Conservation (phyloP, 2,329 filamentous ascomycete genomes). For the Colletotrichum godetiae region DNA sequence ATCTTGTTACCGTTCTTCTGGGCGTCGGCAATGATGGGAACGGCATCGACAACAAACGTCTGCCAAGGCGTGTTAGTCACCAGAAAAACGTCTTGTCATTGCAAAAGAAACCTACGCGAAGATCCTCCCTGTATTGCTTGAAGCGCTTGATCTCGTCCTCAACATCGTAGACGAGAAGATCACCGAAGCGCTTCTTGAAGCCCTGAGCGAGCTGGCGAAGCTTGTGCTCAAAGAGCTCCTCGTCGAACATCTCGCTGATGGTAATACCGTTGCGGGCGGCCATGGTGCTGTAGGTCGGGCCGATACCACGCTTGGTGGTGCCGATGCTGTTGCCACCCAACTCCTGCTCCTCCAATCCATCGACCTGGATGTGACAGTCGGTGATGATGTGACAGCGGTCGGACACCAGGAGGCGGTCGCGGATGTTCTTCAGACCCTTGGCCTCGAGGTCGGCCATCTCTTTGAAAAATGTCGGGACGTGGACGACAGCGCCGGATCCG, state of each 20-base stretch:
- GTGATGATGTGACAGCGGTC: constrained; percentile 74
- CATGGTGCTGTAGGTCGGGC: constrained; percentile 61
- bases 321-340: constrained; percentile 52
- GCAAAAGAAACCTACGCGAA: not conserved
- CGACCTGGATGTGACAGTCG: constrained; percentile 74
- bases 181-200: constrained; percentile 77
- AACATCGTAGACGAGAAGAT: constrained; percentile 72
- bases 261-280: constrained; percentile 71
- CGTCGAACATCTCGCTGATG: constrained; percentile 75
- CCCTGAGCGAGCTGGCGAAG: constrained; percentile 69
- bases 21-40: constrained; percentile 71
- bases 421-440: constrained; percentile 49
- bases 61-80: not conserved
- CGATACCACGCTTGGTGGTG: constrained; percentile 54
- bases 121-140: constrained; percentile 34
- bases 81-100: too few species aligned
- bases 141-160: constrained; percentile 71
- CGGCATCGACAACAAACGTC: constrained; percentile 72
- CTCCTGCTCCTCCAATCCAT: constrained; percentile 73
- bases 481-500: constrained; percentile 75
- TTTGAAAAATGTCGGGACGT: constrained; percentile 62
- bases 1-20: constrained; percentile 70
- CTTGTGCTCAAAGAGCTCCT: constrained; percentile 73
- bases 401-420: constrained; percentile 69
- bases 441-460: constrained; percentile 54